A percentile compares a stretch with the other conserved stretches of the same genome.
Evolutionary conservation across 1,139 yeast species (phyloP).

Genomic region (Hemisphaericaspora xylanilytica): DNA sequence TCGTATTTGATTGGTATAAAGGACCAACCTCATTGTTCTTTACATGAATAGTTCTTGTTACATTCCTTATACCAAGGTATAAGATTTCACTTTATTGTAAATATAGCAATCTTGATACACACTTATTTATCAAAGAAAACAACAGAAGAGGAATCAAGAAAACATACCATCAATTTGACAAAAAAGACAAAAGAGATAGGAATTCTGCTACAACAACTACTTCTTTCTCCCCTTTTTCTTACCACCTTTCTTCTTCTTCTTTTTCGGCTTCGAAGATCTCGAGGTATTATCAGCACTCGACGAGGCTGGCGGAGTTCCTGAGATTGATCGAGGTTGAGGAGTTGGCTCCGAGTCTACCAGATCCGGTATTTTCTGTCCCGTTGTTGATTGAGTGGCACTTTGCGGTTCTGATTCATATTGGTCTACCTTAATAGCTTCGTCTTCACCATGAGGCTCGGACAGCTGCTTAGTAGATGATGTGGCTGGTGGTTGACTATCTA

Average conservation of each 20-base stretch:
- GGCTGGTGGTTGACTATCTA: slow-evolving; percentile 1
- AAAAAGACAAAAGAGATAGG: too few relatives aligned
- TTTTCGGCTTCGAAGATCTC: slow-evolving; percentile 5
- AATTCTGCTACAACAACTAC: slow-evolving; percentile 7
- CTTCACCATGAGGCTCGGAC: neutral
- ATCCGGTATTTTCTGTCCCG: neutral
- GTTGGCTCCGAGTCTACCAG: neutral
- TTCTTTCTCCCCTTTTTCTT: slow-evolving; percentile 19
- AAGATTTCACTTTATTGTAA: neutral
- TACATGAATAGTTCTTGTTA: too few relatives aligned
- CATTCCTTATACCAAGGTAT: neutral
- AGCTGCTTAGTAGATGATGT: neutral
- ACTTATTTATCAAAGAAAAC: neutral
- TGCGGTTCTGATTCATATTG: neutral
- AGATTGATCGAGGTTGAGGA: slow-evolving; percentile 3
- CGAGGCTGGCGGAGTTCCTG: slow-evolving; percentile 6
- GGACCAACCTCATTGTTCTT: too few relatives aligned
- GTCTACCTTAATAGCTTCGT: slow-evolving; percentile 1
- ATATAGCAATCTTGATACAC: neutral
- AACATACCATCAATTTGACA: neutral
- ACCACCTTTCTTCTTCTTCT: slow-evolving; percentile 15
- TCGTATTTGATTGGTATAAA: too few relatives aligned
- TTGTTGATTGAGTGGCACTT: neutral
- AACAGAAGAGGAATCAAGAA: neutral
- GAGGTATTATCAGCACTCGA: neutral